phyloP scores from a whole-genome alignment of 495 filamentous ascomycete genomes.

The Corynascus novoguineensis region DNA sequence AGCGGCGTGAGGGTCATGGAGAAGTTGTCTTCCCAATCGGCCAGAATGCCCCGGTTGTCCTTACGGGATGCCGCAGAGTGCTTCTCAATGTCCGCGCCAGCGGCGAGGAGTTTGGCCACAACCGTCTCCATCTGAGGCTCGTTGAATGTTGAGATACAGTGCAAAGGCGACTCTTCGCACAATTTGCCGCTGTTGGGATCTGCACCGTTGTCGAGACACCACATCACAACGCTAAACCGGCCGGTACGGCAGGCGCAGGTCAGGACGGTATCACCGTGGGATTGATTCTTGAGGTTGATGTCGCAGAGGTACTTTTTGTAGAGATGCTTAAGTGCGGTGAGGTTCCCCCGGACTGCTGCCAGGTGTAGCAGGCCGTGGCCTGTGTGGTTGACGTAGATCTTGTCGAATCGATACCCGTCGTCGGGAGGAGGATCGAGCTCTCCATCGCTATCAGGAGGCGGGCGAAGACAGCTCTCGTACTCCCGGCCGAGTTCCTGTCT shows the following conservation, averaged over 20 bases:
- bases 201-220: slow-evolving; percentile 15
- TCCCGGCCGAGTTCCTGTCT: background rate
- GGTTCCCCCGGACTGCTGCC: slow-evolving; percentile 9
- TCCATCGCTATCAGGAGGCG: background rate
- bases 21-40: slow-evolving; percentile 16
- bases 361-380: slow-evolving; percentile 16
- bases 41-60: slow-evolving; percentile 5
- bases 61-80: background rate
- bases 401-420: slow-evolving; percentile 14
- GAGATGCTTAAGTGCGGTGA: slow-evolving; percentile 3
- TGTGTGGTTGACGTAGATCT: slow-evolving; percentile 16
- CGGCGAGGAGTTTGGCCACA: slow-evolving; percentile 1
- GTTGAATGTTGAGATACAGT: slow-evolving; percentile 8
- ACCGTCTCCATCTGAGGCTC: slow-evolving; percentile 10
- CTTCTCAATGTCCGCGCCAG: slow-evolving; percentile 15
- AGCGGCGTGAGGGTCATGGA: slow-evolving; percentile 10
- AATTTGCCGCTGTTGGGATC: slow-evolving; percentile 8
- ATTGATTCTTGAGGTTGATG: slow-evolving; percentile 12
- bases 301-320: slow-evolving; percentile 15
- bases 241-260: slow-evolving; percentile 11
- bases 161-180: slow-evolving; percentile 11
- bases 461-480: slow-evolving; percentile 8
- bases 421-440: background rate
- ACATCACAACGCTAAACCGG: slow-evolving; percentile 4
- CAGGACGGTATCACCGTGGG: slow-evolving; percentile 6